Evolutionary conservation across 495 filamentous ascomycete genomes (phyloP).

Genomic region (Xanthoparmelia taractica): DNA sequence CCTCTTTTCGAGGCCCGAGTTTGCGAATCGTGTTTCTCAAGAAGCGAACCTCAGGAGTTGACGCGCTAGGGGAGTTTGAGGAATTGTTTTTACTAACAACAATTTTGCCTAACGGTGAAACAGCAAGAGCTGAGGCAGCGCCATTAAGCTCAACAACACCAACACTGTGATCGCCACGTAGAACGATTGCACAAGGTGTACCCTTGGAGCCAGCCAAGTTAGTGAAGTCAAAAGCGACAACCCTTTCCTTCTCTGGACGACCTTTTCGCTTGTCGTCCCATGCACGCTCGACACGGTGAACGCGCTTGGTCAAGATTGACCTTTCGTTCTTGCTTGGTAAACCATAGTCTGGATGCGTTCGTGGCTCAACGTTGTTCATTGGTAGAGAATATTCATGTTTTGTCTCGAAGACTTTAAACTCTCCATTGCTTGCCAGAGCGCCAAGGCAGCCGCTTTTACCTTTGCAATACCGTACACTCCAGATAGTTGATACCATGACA

Average conservation of each 20-base stretch:
- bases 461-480: slow-evolving; percentile 72
- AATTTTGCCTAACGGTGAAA: slow-evolving; percentile 40
- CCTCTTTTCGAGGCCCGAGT: background rate
- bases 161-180: slow-evolving; percentile 60
- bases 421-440: slow-evolving; percentile 67
- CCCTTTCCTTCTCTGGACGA: slow-evolving; percentile 49
- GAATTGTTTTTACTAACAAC: slow-evolving; percentile 29
- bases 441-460: slow-evolving; percentile 66
- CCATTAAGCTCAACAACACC: slow-evolving; percentile 56
- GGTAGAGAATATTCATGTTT: slow-evolving; percentile 50
- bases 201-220: slow-evolving; percentile 53
- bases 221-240: slow-evolving; percentile 85
- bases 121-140: slow-evolving; percentile 43
- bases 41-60: slow-evolving; percentile 4
- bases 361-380: slow-evolving; percentile 13
- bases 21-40: slow-evolving; percentile 1
- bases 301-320: slow-evolving; percentile 41
- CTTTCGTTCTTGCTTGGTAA: slow-evolving; percentile 33
- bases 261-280: slow-evolving; percentile 39
- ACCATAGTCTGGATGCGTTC: slow-evolving; percentile 21
- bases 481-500: slow-evolving; percentile 47
- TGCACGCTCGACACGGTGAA: slow-evolving; percentile 41
- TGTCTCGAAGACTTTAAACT: slow-evolving; percentile 67
- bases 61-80: background rate
- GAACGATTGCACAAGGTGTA: slow-evolving; percentile 53